These are phyloP conservation scores for Porphyra umbilicalis DNA, from an alignment of 31 red algal species.

Conservation along the genomic window DNA sequence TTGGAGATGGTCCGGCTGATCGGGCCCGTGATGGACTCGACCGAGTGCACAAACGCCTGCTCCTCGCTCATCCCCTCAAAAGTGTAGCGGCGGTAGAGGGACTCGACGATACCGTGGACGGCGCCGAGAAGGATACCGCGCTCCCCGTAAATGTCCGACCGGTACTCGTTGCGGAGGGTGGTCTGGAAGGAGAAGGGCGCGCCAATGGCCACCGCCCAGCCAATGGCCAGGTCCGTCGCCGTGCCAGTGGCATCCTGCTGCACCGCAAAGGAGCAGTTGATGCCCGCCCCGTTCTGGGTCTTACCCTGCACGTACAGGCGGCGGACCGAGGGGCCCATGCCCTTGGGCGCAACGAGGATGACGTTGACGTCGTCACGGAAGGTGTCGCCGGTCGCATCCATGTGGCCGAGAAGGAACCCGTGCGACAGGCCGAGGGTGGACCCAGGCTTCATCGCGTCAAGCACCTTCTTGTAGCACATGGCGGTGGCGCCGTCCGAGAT, in stretches of 20 bases:
- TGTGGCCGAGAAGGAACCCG: slow-evolving; percentile 87
- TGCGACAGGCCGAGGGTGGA: slow-evolving; percentile 92
- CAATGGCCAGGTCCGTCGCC: slow-evolving; percentile 87
- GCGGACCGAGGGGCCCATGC: slow-evolving; percentile 95
- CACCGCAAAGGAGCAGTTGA: slow-evolving; percentile 95
- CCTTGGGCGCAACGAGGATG: slow-evolving; percentile 91
- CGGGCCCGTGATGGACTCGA: slow-evolving; percentile 82
- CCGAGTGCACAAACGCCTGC: slow-evolving; percentile 67
- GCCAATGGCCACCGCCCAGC: slow-evolving; percentile 83
- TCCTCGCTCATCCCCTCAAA: slow-evolving; percentile 53
- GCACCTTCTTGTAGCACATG: slow-evolving; percentile 68
- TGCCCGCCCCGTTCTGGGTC: slow-evolving; percentile 78
- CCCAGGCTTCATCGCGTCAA: slow-evolving; percentile 86
- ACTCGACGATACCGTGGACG: slow-evolving; percentile 86
- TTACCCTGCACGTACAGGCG: slow-evolving; percentile 93
- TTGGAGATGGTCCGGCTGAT: slow-evolving; percentile 69
- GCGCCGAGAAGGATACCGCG: slow-evolving; percentile 90
- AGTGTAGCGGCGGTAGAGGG: slow-evolving; percentile 62
- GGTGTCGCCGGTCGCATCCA: slow-evolving; percentile 82
- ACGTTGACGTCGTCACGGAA: slow-evolving; percentile 82
- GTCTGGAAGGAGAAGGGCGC: slow-evolving; percentile 85
- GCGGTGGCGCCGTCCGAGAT: slow-evolving; percentile 89
- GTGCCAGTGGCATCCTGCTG: slow-evolving; percentile 65
- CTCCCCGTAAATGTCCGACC: slow-evolving; percentile 94
- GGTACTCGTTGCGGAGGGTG: slow-evolving; percentile 86